These are phyloP conservation scores for Polygonum aviculare DNA, from an alignment of 148 eudicot genomes.

Conservation along the genomic window DNA sequence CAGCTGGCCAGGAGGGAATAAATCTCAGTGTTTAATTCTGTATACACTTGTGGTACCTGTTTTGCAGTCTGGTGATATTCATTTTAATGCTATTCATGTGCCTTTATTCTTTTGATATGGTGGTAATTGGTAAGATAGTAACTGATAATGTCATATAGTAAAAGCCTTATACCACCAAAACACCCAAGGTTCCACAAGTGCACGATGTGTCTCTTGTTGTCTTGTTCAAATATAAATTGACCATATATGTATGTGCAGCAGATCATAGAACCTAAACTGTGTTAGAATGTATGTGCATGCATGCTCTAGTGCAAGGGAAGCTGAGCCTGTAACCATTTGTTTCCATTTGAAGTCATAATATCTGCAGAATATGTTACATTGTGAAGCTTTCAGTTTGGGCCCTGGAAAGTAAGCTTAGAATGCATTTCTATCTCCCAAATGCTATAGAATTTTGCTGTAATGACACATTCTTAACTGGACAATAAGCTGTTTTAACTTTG, in stretches of 20 bases:
- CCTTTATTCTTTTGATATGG: not conserved
- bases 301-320: not conserved
- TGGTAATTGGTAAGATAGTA: not conserved
- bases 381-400: not conserved
- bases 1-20: not conserved
- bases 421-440: not conserved
- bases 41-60: not conserved
- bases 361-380: not conserved
- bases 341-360: not conserved
- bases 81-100: not conserved
- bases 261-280: not conserved
- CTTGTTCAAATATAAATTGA: not conserved
- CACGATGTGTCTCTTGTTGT: not conserved
- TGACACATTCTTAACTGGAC: not conserved
- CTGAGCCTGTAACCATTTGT: not conserved
- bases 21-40: not conserved
- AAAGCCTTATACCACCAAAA: not conserved
- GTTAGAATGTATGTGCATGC: not conserved
- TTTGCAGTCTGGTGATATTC: not conserved
- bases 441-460: not conserved
- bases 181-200: not conserved
- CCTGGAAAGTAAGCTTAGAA: not conserved
- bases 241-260: not conserved
- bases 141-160: not conserved
- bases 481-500: not conserved